phyloP scores from a whole-genome alignment of 2,329 filamentous ascomycete species.

The Leptosphaerulina australis region DNA sequence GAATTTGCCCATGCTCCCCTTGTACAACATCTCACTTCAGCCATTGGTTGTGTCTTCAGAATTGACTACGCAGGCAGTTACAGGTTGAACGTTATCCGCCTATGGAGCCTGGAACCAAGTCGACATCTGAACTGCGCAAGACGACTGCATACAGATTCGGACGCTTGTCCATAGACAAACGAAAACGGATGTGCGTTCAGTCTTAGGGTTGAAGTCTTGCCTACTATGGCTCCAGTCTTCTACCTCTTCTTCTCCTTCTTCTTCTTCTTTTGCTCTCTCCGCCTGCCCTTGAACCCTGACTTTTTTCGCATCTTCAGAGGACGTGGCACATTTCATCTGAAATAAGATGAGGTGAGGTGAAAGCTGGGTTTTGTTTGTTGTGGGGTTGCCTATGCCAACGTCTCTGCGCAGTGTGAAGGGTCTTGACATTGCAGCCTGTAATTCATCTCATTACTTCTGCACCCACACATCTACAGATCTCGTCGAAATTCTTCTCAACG shows the following conservation, averaged over 20 bases:
- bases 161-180: too few species aligned
- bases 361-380: constrained; percentile 25
- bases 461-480: background rate
- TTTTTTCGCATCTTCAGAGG: background rate
- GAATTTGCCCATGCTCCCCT: constrained; percentile 28
- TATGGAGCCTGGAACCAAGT: too few species aligned
- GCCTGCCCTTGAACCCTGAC: background rate
- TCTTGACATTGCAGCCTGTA: constrained; percentile 10
- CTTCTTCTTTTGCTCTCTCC: background rate
- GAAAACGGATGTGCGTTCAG: too few species aligned
- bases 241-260: too few species aligned
- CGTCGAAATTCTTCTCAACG: background rate
- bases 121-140: too few species aligned
- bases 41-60: background rate
- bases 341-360: constrained; percentile 14
- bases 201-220: too few species aligned
- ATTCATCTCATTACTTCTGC: background rate
- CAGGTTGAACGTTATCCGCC: background rate
- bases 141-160: too few species aligned
- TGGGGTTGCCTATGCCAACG: constrained; percentile 24
- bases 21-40: constrained; percentile 14
- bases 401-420: constrained; percentile 1
- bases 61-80: background rate
- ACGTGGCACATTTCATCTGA: background rate
- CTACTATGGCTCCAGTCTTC: too few species aligned